Evolutionary conservation across 495 filamentous ascomycete genomes (phyloP).

Genomic region (Physcia stellaris): DNA sequence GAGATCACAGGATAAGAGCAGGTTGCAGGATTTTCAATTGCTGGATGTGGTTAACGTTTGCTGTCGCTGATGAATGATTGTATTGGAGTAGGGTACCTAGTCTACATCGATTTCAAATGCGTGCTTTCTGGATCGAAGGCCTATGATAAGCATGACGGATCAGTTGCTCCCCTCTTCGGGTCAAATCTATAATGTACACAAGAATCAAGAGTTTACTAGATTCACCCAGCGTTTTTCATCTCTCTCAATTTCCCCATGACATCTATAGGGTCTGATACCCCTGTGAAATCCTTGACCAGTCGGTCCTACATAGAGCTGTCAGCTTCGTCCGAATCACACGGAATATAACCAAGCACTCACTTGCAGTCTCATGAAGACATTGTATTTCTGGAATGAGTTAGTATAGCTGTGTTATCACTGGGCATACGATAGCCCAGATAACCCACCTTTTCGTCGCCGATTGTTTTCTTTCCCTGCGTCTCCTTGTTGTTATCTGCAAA

Average conservation of each 20-base stretch:
- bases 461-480: constrained; percentile 93
- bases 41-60: too few relatives aligned
- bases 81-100: too few relatives aligned
- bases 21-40: too few relatives aligned
- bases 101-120: too few relatives aligned
- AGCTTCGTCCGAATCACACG: neutral
- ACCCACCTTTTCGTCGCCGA: constrained; percentile 88
- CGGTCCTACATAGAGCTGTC: constrained; percentile 45
- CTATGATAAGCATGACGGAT: too few relatives aligned
- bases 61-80: too few relatives aligned
- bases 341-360: constrained; percentile 34
- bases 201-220: too few relatives aligned
- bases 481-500: constrained; percentile 71
- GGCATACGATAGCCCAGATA: neutral
- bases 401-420: neutral
- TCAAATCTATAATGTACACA: too few relatives aligned
- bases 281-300: constrained; percentile 68
- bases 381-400: constrained; percentile 53
- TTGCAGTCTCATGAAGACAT: constrained; percentile 88
- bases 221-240: constrained; percentile 71
- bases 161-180: too few relatives aligned
- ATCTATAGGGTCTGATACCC: constrained; percentile 66
- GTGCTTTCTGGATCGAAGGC: too few relatives aligned
- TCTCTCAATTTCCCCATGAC: constrained; percentile 80
- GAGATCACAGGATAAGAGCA: too few relatives aligned